Evolutionary conservation across 257 asterid genomes (phyloP), one percentile per base, ranked within the genome.

Genomic region (Forsythia suspensa): DNA sequence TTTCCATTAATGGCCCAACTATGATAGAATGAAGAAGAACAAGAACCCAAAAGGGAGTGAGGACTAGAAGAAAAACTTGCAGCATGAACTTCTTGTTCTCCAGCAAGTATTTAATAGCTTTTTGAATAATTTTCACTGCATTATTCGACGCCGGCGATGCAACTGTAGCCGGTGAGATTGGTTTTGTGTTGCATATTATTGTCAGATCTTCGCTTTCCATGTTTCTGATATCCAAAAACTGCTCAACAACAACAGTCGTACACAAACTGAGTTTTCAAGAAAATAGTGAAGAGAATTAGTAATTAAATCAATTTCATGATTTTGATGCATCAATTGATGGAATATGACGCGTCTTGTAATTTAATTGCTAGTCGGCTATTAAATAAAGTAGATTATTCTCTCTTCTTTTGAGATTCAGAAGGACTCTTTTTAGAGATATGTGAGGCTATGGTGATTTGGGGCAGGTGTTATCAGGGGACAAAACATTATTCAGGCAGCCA

Each of bases 1-100:
- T 76, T 34, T 48, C 74, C 18, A 66, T 44, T 8, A 76, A 10
- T 18, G 74, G 80, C 46, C 29, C 34, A 63, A n/a, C 74, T 65
- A 76, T 24, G 36, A 65, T 18, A 66, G 43, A 42, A 46, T 76
- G 80, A 43, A 76, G 74, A 36, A 46, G 37, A 76, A 68, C 68
- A 67, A 67, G 68, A 38, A 76, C 9, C 5, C 46, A 3, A 46
- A 44, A 44, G n/a, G 80, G 74, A 38, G 37, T 21, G 37, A 42
- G 48, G n/a, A 46, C 18, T 15, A 44, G 24, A 29, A 66, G 11
- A 44, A 67, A 66, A 16, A 65, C 80, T 74, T 74, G 74, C 43
- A 70, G 69, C 72, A 69, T 73, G 75, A 80, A 61, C 42, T 73
- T 80, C 75, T 67, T 73, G 75, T 68, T 80, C 44, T 51, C 68